Evolutionary conservation across 2,329 filamentous ascomycete species (phyloP).

Genomic region (Sporothrix pallida): DNA sequence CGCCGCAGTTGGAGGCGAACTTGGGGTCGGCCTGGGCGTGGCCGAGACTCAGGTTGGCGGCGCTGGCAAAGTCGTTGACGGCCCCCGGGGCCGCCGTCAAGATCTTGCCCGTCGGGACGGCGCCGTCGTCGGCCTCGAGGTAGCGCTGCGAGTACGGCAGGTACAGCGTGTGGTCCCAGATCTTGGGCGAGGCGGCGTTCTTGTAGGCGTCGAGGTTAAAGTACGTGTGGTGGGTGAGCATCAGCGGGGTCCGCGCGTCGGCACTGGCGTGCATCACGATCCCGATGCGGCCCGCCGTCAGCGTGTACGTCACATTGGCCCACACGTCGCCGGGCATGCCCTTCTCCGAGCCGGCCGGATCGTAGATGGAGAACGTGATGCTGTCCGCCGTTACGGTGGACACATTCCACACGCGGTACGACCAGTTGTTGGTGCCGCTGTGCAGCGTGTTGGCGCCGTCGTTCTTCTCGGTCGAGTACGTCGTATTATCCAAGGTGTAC

Average conservation of each 20-base stretch:
- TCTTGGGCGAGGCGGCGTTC: conserved; percentile 59
- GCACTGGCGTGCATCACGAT: conserved; percentile 65
- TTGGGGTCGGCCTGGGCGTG: conserved; percentile 61
- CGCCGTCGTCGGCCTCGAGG: conserved; percentile 60
- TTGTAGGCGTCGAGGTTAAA: conserved; percentile 71
- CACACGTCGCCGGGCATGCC: conserved; percentile 68
- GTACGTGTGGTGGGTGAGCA: conserved; percentile 70
- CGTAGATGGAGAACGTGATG: conserved; percentile 70
- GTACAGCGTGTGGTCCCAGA: conserved; percentile 68
- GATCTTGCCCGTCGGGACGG: conserved; percentile 67
- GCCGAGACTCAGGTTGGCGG: conserved; percentile 64
- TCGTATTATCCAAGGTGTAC: conserved; percentile 59
- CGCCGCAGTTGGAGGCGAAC: conserved; percentile 66
- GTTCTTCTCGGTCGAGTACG: conserved; percentile 61
- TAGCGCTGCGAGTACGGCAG: conserved; percentile 66
- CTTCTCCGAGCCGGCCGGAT: conserved; percentile 61
- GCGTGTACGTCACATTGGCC: conserved; percentile 66
- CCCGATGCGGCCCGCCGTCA: conserved; percentile 62
- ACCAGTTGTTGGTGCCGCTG: conserved; percentile 66
- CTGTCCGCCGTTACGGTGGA: conserved; percentile 59
- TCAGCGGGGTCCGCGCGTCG: conserved; percentile 58
- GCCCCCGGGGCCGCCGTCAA: conserved; percentile 59
- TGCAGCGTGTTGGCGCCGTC: conserved; percentile 62
- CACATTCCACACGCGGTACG: conserved; percentile 67
- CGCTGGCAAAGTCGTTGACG: conserved; percentile 71